phyloP scores from a whole-genome alignment of 495 filamentous ascomycete species.

The Parachaetomium inaequale region DNA sequence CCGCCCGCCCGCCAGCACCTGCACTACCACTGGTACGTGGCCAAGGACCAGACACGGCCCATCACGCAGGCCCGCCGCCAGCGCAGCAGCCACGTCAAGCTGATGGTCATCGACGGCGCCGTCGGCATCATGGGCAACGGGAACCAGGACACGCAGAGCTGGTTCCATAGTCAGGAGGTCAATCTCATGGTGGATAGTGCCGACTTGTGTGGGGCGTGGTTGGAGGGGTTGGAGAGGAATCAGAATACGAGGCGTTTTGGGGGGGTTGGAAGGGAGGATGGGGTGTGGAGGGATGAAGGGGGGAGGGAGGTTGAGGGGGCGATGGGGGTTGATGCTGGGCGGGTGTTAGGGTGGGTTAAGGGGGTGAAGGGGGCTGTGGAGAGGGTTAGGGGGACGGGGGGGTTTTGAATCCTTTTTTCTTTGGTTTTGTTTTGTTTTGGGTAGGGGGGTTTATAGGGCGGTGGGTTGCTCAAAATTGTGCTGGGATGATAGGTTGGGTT shows the following conservation, averaged over 20 bases:
- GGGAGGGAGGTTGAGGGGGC: constrained; percentile 56
- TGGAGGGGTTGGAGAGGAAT: constrained; percentile 58
- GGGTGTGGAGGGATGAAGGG: constrained; percentile 55
- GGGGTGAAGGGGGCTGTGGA: constrained; percentile 60
- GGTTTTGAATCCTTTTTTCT: constrained; percentile 39
- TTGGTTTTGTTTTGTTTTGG: background rate
- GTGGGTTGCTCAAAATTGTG: too few relatives aligned
- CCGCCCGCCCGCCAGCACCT: constrained; percentile 43
- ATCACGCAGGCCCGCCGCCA: constrained; percentile 59
- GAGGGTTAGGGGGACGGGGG: constrained; percentile 58
- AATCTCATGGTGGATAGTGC: constrained; percentile 68
- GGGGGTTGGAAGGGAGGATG: constrained; percentile 51
- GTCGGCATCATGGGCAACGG: constrained; percentile 70
- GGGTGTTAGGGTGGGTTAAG: constrained; percentile 60
- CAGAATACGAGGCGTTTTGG: constrained; percentile 70
- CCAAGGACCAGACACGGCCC: constrained; percentile 64
- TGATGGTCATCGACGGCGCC: constrained; percentile 66
- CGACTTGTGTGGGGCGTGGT: constrained; percentile 59
- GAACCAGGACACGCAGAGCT: constrained; percentile 79
- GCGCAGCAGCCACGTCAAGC: constrained; percentile 69
- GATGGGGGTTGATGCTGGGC: constrained; percentile 56
- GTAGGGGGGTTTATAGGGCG: background rate
- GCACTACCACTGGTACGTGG: constrained; percentile 64
- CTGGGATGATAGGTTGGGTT: too few relatives aligned
- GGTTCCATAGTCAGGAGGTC: constrained; percentile 72